phyloP scores from a whole-genome alignment of 2,329 filamentous ascomycete species.

The Ophiocordyceps camponoti-saundersi region DNA sequence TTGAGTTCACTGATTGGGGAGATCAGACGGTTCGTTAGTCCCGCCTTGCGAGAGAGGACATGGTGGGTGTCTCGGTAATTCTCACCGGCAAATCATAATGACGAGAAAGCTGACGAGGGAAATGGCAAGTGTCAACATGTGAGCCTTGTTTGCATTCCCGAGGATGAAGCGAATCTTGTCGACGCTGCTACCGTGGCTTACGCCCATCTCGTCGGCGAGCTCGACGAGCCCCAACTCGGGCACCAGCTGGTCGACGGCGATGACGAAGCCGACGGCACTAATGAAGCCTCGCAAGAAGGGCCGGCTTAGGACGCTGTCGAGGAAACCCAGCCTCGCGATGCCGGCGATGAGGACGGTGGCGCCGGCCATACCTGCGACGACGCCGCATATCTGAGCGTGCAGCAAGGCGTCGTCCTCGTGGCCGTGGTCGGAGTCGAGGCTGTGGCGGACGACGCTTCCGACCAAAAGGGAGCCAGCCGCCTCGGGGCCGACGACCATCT shows the following conservation, averaged over 20 bases:
- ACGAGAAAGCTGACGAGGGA: constrained; percentile 65
- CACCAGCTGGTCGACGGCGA: constrained; percentile 85
- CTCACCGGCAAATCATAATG: constrained; percentile 79
- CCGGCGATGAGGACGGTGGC: constrained; percentile 80
- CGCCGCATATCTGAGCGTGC: constrained; percentile 72
- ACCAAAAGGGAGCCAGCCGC: constrained; percentile 84
- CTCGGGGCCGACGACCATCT: constrained; percentile 89
- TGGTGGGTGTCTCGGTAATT: background rate
- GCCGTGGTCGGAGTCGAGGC: constrained; percentile 48
- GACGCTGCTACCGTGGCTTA: constrained; percentile 70
- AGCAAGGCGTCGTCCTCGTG: constrained; percentile 47
- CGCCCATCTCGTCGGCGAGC: constrained; percentile 44
- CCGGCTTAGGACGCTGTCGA: constrained; percentile 85
- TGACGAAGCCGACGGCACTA: constrained; percentile 90
- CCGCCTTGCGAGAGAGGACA: no score
- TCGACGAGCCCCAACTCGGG: constrained; percentile 68
- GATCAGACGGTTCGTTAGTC: background rate
- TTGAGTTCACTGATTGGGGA: constrained; percentile 51
- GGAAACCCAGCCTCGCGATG: constrained; percentile 68
- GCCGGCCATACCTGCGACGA: constrained; percentile 76
- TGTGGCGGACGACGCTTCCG: constrained; percentile 68
- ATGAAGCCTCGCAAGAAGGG: constrained; percentile 93
- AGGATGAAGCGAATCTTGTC: constrained; percentile 74
- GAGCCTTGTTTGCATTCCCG: constrained; percentile 45
- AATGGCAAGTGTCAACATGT: constrained; percentile 60